Conservation (phyloP, 371 early-diverging fungal species). For the Gilbertella persicaria region DNA sequence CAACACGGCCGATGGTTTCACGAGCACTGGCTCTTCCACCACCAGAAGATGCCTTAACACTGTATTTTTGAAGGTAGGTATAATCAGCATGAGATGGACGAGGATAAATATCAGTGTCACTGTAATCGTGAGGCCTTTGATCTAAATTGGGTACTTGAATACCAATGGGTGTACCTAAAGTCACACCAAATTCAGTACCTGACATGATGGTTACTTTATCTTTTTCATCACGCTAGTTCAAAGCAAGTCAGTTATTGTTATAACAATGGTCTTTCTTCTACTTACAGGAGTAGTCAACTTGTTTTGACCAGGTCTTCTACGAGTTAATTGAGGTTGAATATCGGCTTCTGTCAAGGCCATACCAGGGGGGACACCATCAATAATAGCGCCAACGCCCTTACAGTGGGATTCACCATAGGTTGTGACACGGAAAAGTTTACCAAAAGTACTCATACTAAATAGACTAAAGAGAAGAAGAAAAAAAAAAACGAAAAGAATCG, state of each 20-base stretch:
- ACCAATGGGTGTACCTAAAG: constrained; percentile 94
- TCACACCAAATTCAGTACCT: constrained; percentile 92
- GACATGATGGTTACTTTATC: constrained; percentile 83
- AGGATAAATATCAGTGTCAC: constrained; percentile 90
- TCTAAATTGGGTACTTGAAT: constrained; percentile 92
- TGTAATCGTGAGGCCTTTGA: constrained; percentile 95
- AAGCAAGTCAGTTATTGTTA: not conserved
- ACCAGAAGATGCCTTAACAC: constrained; percentile 92
- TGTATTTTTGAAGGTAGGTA: constrained; percentile 95
- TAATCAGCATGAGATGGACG: constrained; percentile 97
- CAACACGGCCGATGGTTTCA: constrained; percentile 97
- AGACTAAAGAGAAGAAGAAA: constrained; percentile 3
- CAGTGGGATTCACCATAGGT: constrained; percentile 99
- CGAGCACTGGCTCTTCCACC: constrained; percentile 96
- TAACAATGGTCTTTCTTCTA: not conserved
- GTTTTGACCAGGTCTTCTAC: constrained; percentile 95
- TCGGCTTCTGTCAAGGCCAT: constrained; percentile 86
- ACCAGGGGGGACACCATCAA: constrained; percentile 96
- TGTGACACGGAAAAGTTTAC: constrained; percentile 82
- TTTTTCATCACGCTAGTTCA: constrained; percentile 26
- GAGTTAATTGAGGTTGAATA: constrained; percentile 89
- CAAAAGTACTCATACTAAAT: constrained; percentile 77
- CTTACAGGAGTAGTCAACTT: constrained; percentile 92
- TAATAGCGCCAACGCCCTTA: constrained; percentile 95
- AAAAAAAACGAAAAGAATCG: constrained; percentile 8